phyloP scores from a whole-genome alignment of 1,284 basidiomycete genomes.

The Tilletia indica region DNA sequence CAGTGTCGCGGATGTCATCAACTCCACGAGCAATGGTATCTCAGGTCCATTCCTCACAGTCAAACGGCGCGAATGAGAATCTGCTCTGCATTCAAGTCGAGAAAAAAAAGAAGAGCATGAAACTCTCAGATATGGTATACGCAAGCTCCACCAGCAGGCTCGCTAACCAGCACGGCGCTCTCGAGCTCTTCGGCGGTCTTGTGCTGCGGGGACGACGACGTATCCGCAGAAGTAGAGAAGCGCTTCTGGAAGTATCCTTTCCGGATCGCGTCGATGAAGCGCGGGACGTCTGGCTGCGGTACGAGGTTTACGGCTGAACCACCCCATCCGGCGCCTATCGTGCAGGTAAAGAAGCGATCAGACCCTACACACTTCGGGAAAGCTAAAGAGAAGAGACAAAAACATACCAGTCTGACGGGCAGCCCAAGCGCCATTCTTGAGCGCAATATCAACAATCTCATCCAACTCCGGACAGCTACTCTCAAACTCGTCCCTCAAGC shows the following conservation, averaged over 20 bases:
- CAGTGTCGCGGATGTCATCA: too few relatives aligned
- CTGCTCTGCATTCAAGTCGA: too few relatives aligned
- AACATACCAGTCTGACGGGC: constrained; percentile 41
- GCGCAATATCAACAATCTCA: constrained; percentile 44
- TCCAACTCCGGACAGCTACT: constrained; percentile 49
- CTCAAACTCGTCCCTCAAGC: constrained; percentile 43
- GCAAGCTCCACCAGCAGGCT: constrained; percentile 51
- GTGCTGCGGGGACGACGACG: constrained; percentile 7
- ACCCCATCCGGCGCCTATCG: constrained; percentile 49
- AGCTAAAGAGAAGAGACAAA: too few relatives aligned
- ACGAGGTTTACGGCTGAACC: constrained; percentile 52
- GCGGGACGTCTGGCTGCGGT: constrained; percentile 36
- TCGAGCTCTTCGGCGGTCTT: constrained; percentile 34
- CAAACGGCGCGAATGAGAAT: too few relatives aligned
- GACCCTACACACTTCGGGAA: too few relatives aligned
- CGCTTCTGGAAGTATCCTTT: constrained; percentile 36
- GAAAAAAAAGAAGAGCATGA: too few relatives aligned
- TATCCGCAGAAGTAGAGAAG: constrained; percentile 24
- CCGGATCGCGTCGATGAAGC: constrained; percentile 38
- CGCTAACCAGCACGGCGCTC: constrained; percentile 46
- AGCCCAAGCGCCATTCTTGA: constrained; percentile 44
- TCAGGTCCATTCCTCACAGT: too few relatives aligned
- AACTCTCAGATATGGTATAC: constrained; percentile 22
- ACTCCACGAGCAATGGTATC: too few relatives aligned
- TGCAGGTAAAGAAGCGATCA: neutral